A percentile compares a stretch with the other conserved stretches of the same genome.
phyloP scores from a whole-genome alignment of 2,329 filamentous ascomycete species.

The Fusarium aywerte region DNA sequence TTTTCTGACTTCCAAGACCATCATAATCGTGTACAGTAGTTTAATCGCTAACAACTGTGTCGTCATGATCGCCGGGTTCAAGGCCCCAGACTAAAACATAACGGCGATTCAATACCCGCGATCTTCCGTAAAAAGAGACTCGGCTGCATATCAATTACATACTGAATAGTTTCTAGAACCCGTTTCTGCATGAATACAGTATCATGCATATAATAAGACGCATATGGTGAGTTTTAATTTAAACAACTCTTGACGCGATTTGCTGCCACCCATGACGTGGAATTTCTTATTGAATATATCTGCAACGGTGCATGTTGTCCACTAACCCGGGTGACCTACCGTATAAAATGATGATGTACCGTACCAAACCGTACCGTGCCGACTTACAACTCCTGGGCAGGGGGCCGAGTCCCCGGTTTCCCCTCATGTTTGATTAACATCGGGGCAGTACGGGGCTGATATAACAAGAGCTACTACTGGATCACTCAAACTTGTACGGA shows the following conservation, averaged over 20 bases:
- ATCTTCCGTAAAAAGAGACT: constrained; percentile 28
- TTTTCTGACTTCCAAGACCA: background rate
- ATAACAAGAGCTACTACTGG: constrained; percentile 1
- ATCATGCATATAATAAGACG: constrained; percentile 4
- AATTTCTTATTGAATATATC: background rate
- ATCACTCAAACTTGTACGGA: constrained; percentile 12
- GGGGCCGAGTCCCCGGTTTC: constrained; percentile 8
- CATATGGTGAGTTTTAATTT: background rate
- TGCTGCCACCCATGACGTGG: background rate
- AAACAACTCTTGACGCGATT: constrained; percentile 1
- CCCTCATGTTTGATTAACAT: constrained; percentile 16
- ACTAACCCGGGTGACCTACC: constrained; percentile 18
- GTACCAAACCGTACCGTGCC: constrained; percentile 3
- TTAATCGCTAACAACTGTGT: constrained; percentile 25
- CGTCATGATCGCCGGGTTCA: constrained; percentile 42
- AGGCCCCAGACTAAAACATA: constrained; percentile 23
- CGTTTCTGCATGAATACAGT: constrained; percentile 15
- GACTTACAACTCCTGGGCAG: background rate
- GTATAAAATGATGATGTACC: constrained; percentile 26
- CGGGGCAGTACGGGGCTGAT: constrained; percentile 36
- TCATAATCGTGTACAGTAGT: constrained; percentile 16
- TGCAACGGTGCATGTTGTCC: background rate
- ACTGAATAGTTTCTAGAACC: constrained; percentile 7
- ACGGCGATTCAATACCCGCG: constrained; percentile 16
- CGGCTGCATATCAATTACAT: constrained; percentile 26